Evolutionary conservation across 106 monocot genomes (phyloP), one percentile per base, ranked within the genome.

Genomic region (Gastrodia elata): DNA sequence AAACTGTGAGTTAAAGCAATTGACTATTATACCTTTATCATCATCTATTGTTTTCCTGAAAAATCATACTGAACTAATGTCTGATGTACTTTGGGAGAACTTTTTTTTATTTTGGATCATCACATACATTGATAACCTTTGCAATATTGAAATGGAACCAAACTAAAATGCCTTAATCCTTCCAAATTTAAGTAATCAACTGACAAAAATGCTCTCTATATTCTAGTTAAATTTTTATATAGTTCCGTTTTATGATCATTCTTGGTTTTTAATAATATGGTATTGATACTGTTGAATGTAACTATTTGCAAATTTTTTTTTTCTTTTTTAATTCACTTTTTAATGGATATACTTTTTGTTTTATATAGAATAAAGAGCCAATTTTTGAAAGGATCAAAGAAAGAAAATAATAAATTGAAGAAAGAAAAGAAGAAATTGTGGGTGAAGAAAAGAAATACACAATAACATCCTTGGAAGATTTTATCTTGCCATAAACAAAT

Each of bases 1-100:
- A 67, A 67, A 33, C 67, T 67, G 67, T 67, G 37, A 35, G 67
- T 67, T 27, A 67, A 36, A 67, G 18, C 67, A 36, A 4, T 37
- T 67, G 67, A 35, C 37, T 67, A 67, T 67, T 35, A 3, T 10
- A 38, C 6, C 20, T 67, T 67, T 67, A 37, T n/a, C 20, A 18
- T 18, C 33, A 18, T 67, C 37, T 67, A 6, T 67, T 67, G 25
- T 67, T 37, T 38, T 38, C 1, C 11, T 67, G 18, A 14, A 35
- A 36, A 67, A 38, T 18, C 38, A 11, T 67, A 20, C 0, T 67
- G 36, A 1, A 20, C 20, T 67, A 35, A 67, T 35, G 35, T 61
- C 6, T 36, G 67, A 20, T n/a, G 8, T 38, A 38, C 67, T 61
- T 61, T 61, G 32, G 61, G n/a, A 61, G 30, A 61, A 61, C 11